Conservation (phyloP, 1,284 basidiomycete species). For the Irpex sp. region DNA sequence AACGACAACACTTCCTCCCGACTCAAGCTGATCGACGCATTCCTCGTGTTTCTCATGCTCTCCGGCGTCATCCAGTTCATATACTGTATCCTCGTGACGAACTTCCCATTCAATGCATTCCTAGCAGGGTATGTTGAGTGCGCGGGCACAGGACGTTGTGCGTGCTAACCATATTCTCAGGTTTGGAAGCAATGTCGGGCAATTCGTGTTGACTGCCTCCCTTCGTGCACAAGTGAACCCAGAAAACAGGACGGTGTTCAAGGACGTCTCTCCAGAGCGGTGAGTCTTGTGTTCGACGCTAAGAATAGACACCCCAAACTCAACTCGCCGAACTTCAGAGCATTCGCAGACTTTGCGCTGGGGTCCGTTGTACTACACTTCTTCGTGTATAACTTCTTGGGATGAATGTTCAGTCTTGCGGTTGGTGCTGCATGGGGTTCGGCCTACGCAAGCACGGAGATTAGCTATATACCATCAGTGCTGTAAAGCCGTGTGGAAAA, state of each 20-base stretch:
- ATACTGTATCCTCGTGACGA: constrained; percentile 89
- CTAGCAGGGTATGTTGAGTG: constrained; percentile 75
- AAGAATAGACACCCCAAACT: neutral
- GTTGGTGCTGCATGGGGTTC: constrained; percentile 2
- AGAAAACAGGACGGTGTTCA: constrained; percentile 76
- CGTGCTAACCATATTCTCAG: constrained; percentile 38
- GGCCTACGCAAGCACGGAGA: neutral
- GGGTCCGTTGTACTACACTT: constrained; percentile 96
- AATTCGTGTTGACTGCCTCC: constrained; percentile 94
- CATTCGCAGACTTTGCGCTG: constrained; percentile 94
- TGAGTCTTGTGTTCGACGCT: constrained; percentile 28
- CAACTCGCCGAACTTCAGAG: constrained; percentile 44
- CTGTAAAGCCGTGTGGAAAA: neutral
- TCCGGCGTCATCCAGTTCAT: constrained; percentile 89
- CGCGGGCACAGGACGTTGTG: neutral
- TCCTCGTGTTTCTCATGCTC: constrained; percentile 90
- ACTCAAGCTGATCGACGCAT: constrained; percentile 92
- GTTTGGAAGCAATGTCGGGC: constrained; percentile 91
- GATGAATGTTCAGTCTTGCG: constrained; percentile 37
- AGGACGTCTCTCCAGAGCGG: constrained; percentile 94
- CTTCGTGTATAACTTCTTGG: constrained; percentile 97
- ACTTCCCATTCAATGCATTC: constrained; percentile 97
- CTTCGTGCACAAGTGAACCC: constrained; percentile 92
- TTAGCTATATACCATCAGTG: neutral
- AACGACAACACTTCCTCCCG: constrained; percentile 72